phyloP scores from a whole-genome alignment of 306 rosid species.

The Begonia loranthoides region DNA sequence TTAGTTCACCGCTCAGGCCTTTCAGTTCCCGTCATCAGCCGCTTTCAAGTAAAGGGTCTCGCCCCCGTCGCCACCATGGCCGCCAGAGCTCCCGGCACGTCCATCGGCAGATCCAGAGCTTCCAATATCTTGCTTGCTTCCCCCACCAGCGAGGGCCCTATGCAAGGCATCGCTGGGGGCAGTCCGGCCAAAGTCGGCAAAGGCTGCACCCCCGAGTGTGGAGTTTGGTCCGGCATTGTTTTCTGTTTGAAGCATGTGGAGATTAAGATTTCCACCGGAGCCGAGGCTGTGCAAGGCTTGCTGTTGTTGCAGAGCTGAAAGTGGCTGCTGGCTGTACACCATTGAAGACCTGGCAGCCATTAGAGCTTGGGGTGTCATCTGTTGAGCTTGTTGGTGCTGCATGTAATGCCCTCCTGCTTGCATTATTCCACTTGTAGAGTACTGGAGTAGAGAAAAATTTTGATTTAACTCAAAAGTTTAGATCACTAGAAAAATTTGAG shows the following conservation, averaged over 20 bases:
- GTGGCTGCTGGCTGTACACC: slow-evolving; percentile 73
- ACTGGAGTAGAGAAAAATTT: slow-evolving; percentile 24
- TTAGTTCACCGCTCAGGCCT: slow-evolving; percentile 6
- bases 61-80: slow-evolving; percentile 62
- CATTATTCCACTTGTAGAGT: slow-evolving; percentile 55
- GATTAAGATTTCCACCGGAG: slow-evolving; percentile 48
- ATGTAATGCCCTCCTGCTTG: slow-evolving; percentile 81
- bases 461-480: not conserved
- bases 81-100: slow-evolving; percentile 51
- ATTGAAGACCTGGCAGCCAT: slow-evolving; percentile 91
- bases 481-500: too few species aligned
- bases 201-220: slow-evolving; percentile 42
- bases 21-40: slow-evolving; percentile 49
- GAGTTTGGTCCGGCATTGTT: slow-evolving; percentile 46
- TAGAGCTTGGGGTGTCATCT: slow-evolving; percentile 73
- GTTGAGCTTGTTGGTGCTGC: slow-evolving; percentile 81
- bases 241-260: slow-evolving; percentile 71
- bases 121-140: slow-evolving; percentile 68
- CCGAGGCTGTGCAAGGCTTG: slow-evolving; percentile 64
- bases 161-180: slow-evolving; percentile 49
- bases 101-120: slow-evolving; percentile 42
- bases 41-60: slow-evolving; percentile 71
- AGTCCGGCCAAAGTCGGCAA: slow-evolving; percentile 56
- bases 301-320: slow-evolving; percentile 66
- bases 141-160: slow-evolving; percentile 43